phyloP scores from a whole-genome alignment of 2,329 filamentous ascomycete species.

The Ceratocystis cubensis region DNA sequence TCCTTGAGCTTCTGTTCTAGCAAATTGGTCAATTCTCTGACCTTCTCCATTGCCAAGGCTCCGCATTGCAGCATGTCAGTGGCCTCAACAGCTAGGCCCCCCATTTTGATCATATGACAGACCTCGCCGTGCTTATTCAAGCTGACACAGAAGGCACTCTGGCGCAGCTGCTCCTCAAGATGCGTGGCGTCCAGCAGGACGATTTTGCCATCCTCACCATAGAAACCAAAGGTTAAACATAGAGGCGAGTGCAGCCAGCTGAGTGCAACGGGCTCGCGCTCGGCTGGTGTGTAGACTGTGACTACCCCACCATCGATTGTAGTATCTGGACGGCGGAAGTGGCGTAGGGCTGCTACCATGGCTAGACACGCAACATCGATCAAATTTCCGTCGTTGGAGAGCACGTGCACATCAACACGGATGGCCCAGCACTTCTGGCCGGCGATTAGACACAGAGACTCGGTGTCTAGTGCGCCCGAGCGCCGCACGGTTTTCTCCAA shows the following conservation, averaged over 20 bases:
- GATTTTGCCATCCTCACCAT: slow-evolving; percentile 49
- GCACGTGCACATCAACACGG: slow-evolving; percentile 79
- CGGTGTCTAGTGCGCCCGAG: slow-evolving; percentile 83
- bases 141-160: slow-evolving; percentile 65
- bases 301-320: slow-evolving; percentile 73
- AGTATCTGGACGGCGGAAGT: slow-evolving; percentile 85
- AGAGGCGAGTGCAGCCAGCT: slow-evolving; percentile 87
- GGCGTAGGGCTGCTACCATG: slow-evolving; percentile 73
- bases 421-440: slow-evolving; percentile 86
- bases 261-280: slow-evolving; percentile 80
- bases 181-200: slow-evolving; percentile 59
- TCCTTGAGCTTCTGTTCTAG: slow-evolving; percentile 62
- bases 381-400: slow-evolving; percentile 82
- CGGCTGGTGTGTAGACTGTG: slow-evolving; percentile 69
- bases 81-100: slow-evolving; percentile 71
- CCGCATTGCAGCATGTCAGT: slow-evolving; percentile 65
- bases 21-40: slow-evolving; percentile 63
- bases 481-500: slow-evolving; percentile 91
- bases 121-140: slow-evolving; percentile 84
- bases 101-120: slow-evolving; percentile 82
- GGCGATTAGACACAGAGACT: slow-evolving; percentile 86
- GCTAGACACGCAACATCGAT: slow-evolving; percentile 78
- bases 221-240: slow-evolving; percentile 82
- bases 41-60: slow-evolving; percentile 60
- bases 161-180: slow-evolving; percentile 63